Conservation (phyloP, 768 basidiomycete species). For the Hygrophorus pudorinus region DNA sequence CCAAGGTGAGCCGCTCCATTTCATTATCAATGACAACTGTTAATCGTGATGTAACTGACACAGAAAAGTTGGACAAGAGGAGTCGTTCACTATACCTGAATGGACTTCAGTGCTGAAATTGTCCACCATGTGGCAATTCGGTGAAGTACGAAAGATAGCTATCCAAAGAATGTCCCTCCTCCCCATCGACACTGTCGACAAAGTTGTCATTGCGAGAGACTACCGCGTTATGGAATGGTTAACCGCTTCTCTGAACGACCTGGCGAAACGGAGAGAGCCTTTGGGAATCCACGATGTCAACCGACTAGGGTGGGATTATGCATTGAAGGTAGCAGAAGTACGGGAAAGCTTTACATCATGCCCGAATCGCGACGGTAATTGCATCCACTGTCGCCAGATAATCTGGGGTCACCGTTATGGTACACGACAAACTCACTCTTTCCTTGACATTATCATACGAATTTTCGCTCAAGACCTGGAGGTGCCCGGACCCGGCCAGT, state of each 20-base stretch:
- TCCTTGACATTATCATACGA: too few species aligned
- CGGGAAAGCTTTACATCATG: constrained; percentile 8
- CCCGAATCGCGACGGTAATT: too few species aligned
- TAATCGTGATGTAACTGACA: constrained; percentile 13
- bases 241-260: constrained; percentile 1
- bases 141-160: constrained; percentile 11
- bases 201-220: constrained; percentile 6
- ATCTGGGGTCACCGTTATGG: too few species aligned
- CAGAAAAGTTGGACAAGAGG: constrained; percentile 12
- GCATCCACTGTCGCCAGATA: too few species aligned
- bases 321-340: constrained; percentile 13
- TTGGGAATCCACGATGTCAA: constrained; percentile 14
- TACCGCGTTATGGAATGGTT: constrained; percentile 5
- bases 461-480: too few species aligned
- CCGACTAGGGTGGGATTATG: constrained; percentile 14
- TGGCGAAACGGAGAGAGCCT: constrained; percentile 5
- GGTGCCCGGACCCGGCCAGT: too few species aligned
- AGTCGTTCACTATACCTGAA: constrained; percentile 18
- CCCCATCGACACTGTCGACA: constrained; percentile 1
- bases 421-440: too few species aligned
- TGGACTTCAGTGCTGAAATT: constrained; percentile 7
- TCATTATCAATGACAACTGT: not conserved
- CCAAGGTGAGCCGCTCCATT: not conserved
- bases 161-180: constrained; percentile 5
- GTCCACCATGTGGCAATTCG: constrained; percentile 7